These are phyloP conservation scores for Tylopilus rubrobrunneus DNA, from an alignment of 768 basidiomycete species.

Conservation along the genomic window DNA sequence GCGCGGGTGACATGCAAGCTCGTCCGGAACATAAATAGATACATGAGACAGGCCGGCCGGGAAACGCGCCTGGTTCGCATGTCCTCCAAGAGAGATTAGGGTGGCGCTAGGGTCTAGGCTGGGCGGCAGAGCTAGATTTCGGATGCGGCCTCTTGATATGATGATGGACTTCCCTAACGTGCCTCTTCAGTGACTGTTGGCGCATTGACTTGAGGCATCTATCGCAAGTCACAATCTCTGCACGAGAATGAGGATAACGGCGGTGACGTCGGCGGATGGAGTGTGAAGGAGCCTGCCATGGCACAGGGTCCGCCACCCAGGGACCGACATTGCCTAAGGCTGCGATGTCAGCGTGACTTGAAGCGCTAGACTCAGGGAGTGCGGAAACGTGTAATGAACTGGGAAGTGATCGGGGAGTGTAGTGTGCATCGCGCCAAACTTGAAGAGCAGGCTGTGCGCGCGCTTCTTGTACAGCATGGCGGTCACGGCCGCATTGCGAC, in stretches of 20 bases:
- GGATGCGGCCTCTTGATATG: slow-evolving; percentile 13
- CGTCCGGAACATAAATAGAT: not conserved
- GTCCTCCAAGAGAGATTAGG: not conserved
- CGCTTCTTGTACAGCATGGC: slow-evolving; percentile 21
- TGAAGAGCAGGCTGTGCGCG: slow-evolving; percentile 5
- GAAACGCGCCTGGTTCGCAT: slow-evolving; percentile 4
- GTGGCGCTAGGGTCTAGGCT: not conserved
- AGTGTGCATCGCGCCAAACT: not conserved
- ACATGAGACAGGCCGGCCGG: not conserved
- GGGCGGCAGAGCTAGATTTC: not conserved
- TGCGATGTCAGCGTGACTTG: not conserved
- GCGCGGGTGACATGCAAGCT: not conserved
- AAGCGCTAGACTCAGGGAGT: not conserved
- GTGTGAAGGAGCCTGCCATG: slow-evolving; percentile 1
- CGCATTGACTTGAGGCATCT: slow-evolving; percentile 15
- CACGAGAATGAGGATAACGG: not conserved
- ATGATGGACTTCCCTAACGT: slow-evolving; percentile 18
- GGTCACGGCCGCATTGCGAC: not conserved
- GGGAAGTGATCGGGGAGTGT: not conserved
- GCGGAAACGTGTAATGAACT: not conserved
- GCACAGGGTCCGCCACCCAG: slow-evolving; percentile 3
- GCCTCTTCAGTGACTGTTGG: slow-evolving; percentile 16
- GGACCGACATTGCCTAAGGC: not conserved
- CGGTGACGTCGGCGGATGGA: not conserved
- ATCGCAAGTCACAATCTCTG: not conserved